A percentile compares a stretch with the other conserved stretches of the same genome.
Conservation (phyloP, 805 yeast species). For the Wickerhamiella vanderwaltii region DNA sequence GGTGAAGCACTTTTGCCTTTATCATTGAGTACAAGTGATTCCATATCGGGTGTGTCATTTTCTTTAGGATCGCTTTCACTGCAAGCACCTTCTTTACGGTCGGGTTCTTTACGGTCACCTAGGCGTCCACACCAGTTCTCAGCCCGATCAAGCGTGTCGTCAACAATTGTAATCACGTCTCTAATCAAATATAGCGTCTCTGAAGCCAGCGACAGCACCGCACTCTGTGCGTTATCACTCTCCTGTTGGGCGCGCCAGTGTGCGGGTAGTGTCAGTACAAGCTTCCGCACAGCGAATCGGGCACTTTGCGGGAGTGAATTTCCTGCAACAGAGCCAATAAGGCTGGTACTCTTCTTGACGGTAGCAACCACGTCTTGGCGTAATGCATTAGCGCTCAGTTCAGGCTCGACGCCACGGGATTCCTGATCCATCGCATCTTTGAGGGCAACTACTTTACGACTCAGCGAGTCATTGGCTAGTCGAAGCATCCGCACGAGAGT, state of each 20-base stretch:
- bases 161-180: slow-evolving; percentile 71
- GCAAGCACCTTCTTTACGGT: too few relatives aligned
- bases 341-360: slow-evolving; percentile 73
- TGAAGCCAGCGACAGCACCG: slow-evolving; percentile 68
- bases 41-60: slow-evolving; percentile 7
- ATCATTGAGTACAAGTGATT: too few relatives aligned
- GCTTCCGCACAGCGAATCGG: slow-evolving; percentile 66
- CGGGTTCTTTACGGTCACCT: slow-evolving; percentile 1
- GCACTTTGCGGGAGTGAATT: slow-evolving; percentile 66
- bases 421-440: slow-evolving; percentile 20
- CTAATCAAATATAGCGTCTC: slow-evolving; percentile 83
- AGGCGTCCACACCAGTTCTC: slow-evolving; percentile 57
- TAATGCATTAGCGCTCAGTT: slow-evolving; percentile 30
- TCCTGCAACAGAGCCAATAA: slow-evolving; percentile 77
- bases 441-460: slow-evolving; percentile 19
- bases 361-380: slow-evolving; percentile 79
- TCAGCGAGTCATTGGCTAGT: slow-evolving; percentile 20
- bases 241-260: slow-evolving; percentile 42
- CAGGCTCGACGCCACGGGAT: slow-evolving; percentile 19
- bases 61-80: too few relatives aligned
- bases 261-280: slow-evolving; percentile 60
- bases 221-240: slow-evolving; percentile 39
- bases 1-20: too few relatives aligned
- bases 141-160: slow-evolving; percentile 71
- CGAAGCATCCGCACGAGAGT: slow-evolving; percentile 17